Percentiles rank a stretch among this genome's conserved stretches.
Evolutionary conservation across 129 eudicot genomes (phyloP).

Genomic region (Logfia minima): DNA sequence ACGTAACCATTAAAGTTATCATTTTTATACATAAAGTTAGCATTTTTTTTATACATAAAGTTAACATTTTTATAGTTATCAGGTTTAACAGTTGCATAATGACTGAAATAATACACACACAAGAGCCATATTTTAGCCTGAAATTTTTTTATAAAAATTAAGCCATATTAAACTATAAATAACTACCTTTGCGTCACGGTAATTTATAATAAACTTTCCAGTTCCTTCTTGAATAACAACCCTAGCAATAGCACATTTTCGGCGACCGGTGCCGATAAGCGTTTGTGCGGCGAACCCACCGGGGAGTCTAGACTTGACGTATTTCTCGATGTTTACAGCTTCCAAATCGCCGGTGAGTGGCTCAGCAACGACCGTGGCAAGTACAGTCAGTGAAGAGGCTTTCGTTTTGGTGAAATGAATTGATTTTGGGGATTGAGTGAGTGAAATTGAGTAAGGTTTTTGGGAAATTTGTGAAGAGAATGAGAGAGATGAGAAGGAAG

Average conservation of each 20-base stretch:
- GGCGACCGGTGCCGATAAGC: slow-evolving; percentile 72
- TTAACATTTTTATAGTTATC: background rate
- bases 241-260: slow-evolving; percentile 88
- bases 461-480: slow-evolving; percentile 72
- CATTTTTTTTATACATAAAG: background rate
- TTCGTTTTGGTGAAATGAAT: slow-evolving; percentile 26
- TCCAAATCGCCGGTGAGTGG: slow-evolving; percentile 40
- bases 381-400: slow-evolving; percentile 35
- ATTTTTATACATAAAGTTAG: too few species aligned
- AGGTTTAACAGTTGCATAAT: too few species aligned
- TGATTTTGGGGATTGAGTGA: slow-evolving; percentile 33
- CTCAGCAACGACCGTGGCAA: slow-evolving; percentile 37
- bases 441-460: slow-evolving; percentile 37
- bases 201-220: slow-evolving; percentile 74
- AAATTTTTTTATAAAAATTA: too few species aligned
- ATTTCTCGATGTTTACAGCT: slow-evolving; percentile 39
- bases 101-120: background rate
- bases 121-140: background rate
- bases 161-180: background rate
- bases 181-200: slow-evolving; percentile 63
- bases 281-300: slow-evolving; percentile 94
- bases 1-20: background rate
- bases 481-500: slow-evolving; percentile 73
- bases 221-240: slow-evolving; percentile 92
- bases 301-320: slow-evolving; percentile 79